Evolutionary conservation across 257 asterid species (phyloP).

Genomic region (Ophiorrhiza pumila): DNA sequence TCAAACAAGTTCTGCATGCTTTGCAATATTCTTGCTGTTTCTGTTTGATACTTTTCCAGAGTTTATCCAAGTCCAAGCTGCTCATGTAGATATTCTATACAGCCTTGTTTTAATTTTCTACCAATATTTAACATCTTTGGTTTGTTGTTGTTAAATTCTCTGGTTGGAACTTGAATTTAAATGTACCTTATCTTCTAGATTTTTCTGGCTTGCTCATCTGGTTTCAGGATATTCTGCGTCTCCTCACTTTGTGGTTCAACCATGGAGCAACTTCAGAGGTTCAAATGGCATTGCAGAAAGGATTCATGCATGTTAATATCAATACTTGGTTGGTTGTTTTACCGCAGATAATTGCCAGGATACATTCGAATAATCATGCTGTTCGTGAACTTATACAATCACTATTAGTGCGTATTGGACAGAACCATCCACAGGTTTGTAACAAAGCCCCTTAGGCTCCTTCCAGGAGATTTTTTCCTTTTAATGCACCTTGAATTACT

Average conservation of each 20-base stretch:
- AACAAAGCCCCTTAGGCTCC: not conserved
- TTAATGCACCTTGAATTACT: not conserved
- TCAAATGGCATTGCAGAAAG: conserved; percentile 90
- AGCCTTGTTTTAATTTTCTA: not conserved
- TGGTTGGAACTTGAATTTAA: not conserved
- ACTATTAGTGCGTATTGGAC: conserved; percentile 90
- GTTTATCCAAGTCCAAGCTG: not conserved
- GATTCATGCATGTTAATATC: conserved; percentile 90
- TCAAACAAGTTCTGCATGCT: not conserved
- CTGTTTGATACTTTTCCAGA: not conserved
- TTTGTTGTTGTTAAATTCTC: not conserved
- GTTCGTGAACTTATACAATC: conserved; percentile 96
- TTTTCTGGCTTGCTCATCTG: conserved; percentile 13
- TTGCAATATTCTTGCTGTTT: not conserved
- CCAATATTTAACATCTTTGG: not conserved
- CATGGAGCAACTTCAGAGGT: conserved; percentile 98
- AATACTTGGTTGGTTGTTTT: conserved; percentile 99
- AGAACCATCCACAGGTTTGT: conserved; percentile 96
- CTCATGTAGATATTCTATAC: not conserved
- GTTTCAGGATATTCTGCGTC: conserved; percentile 93
- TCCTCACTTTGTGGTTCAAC: conserved; percentile 99
- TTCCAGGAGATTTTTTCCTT: not conserved
- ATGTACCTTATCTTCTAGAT: not conserved
- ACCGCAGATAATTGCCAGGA: conserved; percentile 99
- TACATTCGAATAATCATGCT: conserved; percentile 93